Evolutionary conservation across 129 eudicot species (phyloP).

Genomic region (Calendula officinalis): DNA sequence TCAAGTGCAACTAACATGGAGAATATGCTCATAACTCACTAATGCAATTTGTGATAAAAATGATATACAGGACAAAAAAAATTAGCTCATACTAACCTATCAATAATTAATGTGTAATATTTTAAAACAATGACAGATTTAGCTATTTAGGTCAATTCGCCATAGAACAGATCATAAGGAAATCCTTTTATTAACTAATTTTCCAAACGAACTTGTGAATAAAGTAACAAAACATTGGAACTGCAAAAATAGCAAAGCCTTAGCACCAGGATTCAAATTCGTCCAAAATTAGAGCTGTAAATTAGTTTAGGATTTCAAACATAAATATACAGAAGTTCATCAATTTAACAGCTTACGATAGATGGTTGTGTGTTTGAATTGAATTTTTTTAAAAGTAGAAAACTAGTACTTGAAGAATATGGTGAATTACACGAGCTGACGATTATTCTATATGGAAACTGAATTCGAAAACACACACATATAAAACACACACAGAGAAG

Average conservation of each 20-base stretch:
- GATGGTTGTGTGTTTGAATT: too few species aligned
- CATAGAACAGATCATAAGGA: background rate
- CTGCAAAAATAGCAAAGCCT: background rate
- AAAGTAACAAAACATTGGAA: background rate
- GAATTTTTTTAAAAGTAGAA: too few species aligned
- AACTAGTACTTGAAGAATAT: background rate
- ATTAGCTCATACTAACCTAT: too few species aligned
- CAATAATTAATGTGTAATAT: too few species aligned
- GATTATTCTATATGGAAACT: slow-evolving; percentile 5
- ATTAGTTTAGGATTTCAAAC: background rate
- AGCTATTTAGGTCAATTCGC: background rate
- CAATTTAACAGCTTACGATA: too few species aligned
- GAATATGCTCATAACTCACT: too few species aligned
- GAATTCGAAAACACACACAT: background rate
- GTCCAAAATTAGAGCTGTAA: too few species aligned
- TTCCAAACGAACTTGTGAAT: background rate
- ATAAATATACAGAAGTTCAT: background rate
- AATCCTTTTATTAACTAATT: background rate
- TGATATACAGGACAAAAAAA: too few species aligned
- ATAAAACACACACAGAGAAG: background rate
- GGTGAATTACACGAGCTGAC: background rate
- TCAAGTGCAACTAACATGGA: too few species aligned
- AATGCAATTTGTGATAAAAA: too few species aligned
- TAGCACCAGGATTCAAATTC: too few species aligned
- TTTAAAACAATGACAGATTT: too few species aligned